Evolutionary conservation across 148 eudicot genomes (phyloP).

Genomic region (Bassia scoparia): DNA sequence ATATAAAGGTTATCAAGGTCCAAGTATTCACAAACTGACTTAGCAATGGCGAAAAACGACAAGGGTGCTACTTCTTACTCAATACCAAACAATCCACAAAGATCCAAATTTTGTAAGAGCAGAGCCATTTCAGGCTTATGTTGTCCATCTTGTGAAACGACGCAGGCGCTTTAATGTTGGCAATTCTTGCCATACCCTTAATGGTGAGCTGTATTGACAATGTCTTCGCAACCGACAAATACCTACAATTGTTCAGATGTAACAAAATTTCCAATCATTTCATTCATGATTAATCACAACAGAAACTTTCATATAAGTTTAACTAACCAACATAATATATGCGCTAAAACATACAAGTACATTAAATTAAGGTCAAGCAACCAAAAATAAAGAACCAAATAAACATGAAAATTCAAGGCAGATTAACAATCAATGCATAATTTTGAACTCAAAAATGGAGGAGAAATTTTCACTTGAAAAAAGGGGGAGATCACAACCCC

Average conservation of each 20-base stretch:
- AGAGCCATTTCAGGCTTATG: slow-evolving; percentile 97
- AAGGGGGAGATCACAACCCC: slow-evolving; percentile 80
- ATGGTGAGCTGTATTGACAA: slow-evolving; percentile 94
- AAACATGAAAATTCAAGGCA: neutral
- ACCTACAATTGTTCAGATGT: slow-evolving; percentile 45
- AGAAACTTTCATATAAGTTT: neutral
- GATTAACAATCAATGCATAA: neutral
- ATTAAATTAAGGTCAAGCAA: slow-evolving; percentile 2
- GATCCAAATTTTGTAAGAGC: slow-evolving; percentile 80
- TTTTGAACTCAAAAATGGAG: neutral
- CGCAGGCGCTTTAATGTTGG: slow-evolving; percentile 55
- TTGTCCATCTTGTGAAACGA: slow-evolving; percentile 75
- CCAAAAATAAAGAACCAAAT: slow-evolving; percentile 2
- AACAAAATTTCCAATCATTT: too few relatives aligned
- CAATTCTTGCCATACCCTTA: slow-evolving; percentile 63
- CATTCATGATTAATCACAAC: too few relatives aligned
- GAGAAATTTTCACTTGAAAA: slow-evolving; percentile 63
- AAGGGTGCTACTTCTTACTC: slow-evolving; percentile 33
- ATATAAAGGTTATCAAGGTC: neutral
- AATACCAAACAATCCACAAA: slow-evolving; percentile 70
- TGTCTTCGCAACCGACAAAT: slow-evolving; percentile 70
- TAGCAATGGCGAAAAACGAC: neutral
- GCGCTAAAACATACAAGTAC: neutral
- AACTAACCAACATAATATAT: neutral
- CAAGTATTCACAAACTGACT: neutral